These are phyloP conservation scores for Magnusiomyces suaveolens DNA, from an alignment of 1,139 yeast species.

Conservation along the genomic window DNA sequence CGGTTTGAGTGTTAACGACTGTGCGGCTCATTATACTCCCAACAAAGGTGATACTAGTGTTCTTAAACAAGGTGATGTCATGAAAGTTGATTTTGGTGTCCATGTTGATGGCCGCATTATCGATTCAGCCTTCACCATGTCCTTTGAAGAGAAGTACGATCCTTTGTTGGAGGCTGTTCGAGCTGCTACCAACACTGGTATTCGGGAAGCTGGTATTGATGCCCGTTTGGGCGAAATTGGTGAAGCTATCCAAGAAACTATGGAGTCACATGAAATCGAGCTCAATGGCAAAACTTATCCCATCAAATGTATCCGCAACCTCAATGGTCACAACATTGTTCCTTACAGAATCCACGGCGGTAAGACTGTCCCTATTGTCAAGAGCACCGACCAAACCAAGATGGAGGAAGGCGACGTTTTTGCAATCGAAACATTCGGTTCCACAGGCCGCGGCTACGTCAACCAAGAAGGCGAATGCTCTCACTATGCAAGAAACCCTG, in stretches of 20 bases:
- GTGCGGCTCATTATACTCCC: conserved; percentile 98
- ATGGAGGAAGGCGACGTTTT: conserved; percentile 98
- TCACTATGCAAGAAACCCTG: conserved; percentile 67
- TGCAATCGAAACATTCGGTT: conserved; percentile 96
- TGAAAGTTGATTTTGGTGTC: conserved; percentile 96
- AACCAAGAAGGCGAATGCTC: conserved; percentile 84
- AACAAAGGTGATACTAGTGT: conserved; percentile 86
- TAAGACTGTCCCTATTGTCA: conserved; percentile 90
- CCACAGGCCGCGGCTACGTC: conserved; percentile 92
- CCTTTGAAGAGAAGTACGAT: conserved; percentile 73
- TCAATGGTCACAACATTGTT: conserved; percentile 88
- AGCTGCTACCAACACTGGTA: conserved; percentile 91
- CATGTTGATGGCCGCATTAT: conserved; percentile 93
- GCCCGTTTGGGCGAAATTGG: conserved; percentile 93
- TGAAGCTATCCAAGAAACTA: conserved; percentile 88
- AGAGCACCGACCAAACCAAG: conserved; percentile 85
- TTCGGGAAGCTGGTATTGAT: conserved; percentile 88
- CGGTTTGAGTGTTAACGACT: conserved; percentile 83
- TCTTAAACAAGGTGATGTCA: conserved; percentile 74
- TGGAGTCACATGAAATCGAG: conserved; percentile 94
- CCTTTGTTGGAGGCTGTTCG: conserved; percentile 70
- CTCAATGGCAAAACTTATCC: conserved; percentile 78
- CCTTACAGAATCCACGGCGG: conserved; percentile 86
- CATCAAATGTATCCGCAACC: conserved; percentile 78
- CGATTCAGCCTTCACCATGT: conserved; percentile 90